A percentile compares a stretch with the other conserved stretches of the same genome.
Evolutionary conservation across 805 yeast species (phyloP).

Genomic region (Torulaspora delbrueckii): DNA sequence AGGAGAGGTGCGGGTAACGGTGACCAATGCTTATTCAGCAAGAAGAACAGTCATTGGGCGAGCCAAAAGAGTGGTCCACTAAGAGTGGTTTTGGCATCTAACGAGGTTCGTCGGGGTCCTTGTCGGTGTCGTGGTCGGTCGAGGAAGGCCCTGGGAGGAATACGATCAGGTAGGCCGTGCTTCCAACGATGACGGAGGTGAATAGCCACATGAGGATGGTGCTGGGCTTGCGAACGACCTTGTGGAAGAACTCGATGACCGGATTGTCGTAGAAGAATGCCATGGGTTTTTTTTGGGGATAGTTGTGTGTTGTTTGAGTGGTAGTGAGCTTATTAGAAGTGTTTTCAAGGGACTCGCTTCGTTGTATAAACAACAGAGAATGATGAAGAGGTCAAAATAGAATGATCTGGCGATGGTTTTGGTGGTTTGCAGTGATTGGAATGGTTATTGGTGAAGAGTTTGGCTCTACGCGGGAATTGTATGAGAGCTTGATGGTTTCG

Average conservation of each 20-base stretch:
- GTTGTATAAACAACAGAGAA: background rate
- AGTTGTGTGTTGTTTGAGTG: background rate
- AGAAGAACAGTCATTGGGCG: background rate
- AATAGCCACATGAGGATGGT: constrained; percentile 33
- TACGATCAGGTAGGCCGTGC: constrained; percentile 25
- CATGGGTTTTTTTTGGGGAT: constrained; percentile 15
- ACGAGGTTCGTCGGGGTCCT: background rate
- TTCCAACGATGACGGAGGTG: constrained; percentile 27
- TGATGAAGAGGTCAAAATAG: background rate
- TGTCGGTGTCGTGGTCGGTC: background rate
- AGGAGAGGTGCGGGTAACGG: background rate
- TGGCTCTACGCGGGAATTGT: constrained; percentile 4
- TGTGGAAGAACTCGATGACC: constrained; percentile 26
- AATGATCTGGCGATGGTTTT: background rate
- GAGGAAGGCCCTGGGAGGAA: constrained; percentile 3
- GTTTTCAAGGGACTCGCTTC: constrained; percentile 1
- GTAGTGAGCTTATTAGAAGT: background rate
- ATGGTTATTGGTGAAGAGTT: constrained; percentile 2
- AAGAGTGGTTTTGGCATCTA: background rate
- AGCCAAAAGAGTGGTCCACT: background rate
- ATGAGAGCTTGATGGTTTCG: constrained; percentile 3
- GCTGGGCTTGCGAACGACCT: constrained; percentile 24
- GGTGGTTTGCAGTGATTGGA: background rate
- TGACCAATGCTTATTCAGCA: constrained; percentile 1
- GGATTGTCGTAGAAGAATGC: constrained; percentile 28